Conservation (phyloP, 495 filamentous ascomycete genomes). For the Aspergillus steynii region DNA sequence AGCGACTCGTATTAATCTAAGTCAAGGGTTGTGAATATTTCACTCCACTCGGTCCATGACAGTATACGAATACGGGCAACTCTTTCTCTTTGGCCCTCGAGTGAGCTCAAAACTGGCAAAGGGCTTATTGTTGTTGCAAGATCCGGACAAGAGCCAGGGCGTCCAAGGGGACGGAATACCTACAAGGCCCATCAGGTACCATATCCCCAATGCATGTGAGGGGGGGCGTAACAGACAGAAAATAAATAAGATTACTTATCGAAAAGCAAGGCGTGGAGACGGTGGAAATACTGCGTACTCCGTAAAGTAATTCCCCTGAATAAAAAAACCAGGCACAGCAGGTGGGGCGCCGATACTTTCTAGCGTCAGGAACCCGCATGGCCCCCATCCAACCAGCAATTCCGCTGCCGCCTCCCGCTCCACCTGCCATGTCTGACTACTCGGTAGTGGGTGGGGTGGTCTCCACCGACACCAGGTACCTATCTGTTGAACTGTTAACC, state of each 20-base stretch:
- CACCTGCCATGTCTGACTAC: constrained; percentile 1
- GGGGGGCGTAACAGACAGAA: too few relatives aligned
- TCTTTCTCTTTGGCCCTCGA: too few relatives aligned
- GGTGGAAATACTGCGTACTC: not conserved
- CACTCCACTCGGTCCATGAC: not conserved
- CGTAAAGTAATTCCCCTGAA: not conserved
- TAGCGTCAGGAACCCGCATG: constrained; percentile 35
- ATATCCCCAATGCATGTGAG: too few relatives aligned
- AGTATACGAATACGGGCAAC: not conserved
- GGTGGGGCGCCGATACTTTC: constrained; percentile 16
- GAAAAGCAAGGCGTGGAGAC: not conserved
- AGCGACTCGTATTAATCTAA: not conserved
- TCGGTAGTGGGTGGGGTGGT: not conserved
- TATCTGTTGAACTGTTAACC: too few relatives aligned
- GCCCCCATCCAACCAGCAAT: constrained; percentile 23
- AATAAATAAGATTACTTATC: not conserved
- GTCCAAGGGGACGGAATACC: too few relatives aligned
- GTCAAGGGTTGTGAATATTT: not conserved
- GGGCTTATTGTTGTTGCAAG: too few relatives aligned
- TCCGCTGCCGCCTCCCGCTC: not conserved
- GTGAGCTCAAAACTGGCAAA: too few relatives aligned
- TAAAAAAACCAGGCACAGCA: constrained; percentile 11
- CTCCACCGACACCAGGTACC: too few relatives aligned
- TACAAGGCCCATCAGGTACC: too few relatives aligned
- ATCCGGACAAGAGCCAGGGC: too few relatives aligned